These are phyloP conservation scores for Gamsiella multidivaricata DNA, from an alignment of 192 early-diverging fungal genomes.

Conservation along the genomic window DNA sequence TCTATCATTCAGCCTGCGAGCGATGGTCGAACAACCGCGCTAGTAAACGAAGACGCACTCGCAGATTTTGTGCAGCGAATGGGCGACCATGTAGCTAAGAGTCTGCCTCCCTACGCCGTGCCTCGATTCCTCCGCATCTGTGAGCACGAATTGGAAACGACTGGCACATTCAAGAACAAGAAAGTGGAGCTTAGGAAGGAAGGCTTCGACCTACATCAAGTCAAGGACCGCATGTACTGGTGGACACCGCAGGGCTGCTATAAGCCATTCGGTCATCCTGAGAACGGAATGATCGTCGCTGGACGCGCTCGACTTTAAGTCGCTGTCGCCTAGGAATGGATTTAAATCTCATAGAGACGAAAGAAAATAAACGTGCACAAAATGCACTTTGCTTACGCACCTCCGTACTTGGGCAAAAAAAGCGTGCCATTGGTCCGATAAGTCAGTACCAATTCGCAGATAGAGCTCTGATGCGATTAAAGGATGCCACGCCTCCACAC, in stretches of 20 bases:
- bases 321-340: too few relatives aligned
- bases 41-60: conserved; percentile 36
- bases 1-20: conserved; percentile 38
- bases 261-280: conserved; percentile 13
- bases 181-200: conserved; percentile 47
- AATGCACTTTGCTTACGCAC: too few relatives aligned
- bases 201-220: conserved; percentile 26
- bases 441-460: too few relatives aligned
- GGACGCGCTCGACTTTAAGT: conserved; percentile 38
- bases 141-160: conserved; percentile 46
- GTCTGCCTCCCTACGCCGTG: conserved; percentile 71
- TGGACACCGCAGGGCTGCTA: conserved; percentile 41
- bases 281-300: conserved; percentile 23
- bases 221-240: conserved; percentile 51
- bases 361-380: too few relatives aligned
- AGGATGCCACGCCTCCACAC: too few relatives aligned
- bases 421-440: too few relatives aligned
- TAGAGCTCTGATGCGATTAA: too few relatives aligned
- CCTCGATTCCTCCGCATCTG: conserved; percentile 72
- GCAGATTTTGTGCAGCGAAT: conserved; percentile 46
- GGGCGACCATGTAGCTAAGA: conserved; percentile 33
- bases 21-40: neutral
- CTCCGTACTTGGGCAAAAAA: too few relatives aligned
- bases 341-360: too few relatives aligned
- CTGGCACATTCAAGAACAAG: conserved; percentile 47